Evolutionary conservation across 2,329 filamentous ascomycete species (phyloP).

Genomic region (Exutisphaerella laricina): DNA sequence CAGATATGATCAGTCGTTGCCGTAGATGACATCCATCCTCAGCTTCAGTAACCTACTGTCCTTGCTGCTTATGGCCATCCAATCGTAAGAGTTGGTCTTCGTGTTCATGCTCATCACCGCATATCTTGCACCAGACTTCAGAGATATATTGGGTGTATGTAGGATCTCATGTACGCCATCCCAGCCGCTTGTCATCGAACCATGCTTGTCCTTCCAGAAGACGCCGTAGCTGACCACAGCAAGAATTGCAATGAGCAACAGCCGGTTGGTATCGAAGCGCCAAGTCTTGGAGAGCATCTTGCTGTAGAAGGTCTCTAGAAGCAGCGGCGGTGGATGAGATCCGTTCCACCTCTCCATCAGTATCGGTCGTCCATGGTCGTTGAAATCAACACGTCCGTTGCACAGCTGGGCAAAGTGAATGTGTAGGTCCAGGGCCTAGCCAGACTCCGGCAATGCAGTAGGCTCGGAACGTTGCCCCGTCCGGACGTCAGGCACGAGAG

Average conservation of each 20-base stretch:
- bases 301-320: neutral
- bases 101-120: conserved; percentile 8
- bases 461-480: too few species aligned
- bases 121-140: neutral
- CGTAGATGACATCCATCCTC: too few species aligned
- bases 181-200: neutral
- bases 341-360: neutral
- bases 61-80: conserved; percentile 9
- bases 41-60: conserved; percentile 1
- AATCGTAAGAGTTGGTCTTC: conserved; percentile 5
- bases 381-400: too few species aligned
- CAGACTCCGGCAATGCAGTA: too few species aligned
- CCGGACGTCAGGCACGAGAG: too few species aligned
- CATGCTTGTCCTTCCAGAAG: neutral
- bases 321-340: neutral
- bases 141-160: neutral
- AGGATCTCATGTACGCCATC: neutral
- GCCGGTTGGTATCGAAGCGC: neutral
- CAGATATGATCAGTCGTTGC: too few species aligned
- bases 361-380: too few species aligned
- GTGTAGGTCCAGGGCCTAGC: too few species aligned
- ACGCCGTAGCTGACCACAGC: conserved; percentile 1
- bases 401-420: too few species aligned
- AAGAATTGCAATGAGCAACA: conserved; percentile 1
- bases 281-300: neutral